Evolutionary conservation across 169 alveolate species (phyloP).

Genomic region (Miamiensis avidus): DNA sequence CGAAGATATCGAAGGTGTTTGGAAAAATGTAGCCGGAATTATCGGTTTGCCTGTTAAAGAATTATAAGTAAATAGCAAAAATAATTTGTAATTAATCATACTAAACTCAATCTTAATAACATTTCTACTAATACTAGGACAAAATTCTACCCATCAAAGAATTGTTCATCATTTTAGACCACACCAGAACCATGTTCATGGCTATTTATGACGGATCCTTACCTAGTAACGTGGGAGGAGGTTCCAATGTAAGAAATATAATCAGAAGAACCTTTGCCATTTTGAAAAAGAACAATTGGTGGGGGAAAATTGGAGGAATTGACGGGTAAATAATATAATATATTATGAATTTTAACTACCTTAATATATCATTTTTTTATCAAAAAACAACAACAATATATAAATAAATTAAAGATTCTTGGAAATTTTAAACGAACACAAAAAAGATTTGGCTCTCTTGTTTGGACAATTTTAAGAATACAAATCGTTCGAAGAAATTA

Average conservation of each 20-base stretch:
- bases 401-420: slow-evolving; percentile 52
- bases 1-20: slow-evolving; percentile 81
- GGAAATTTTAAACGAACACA: slow-evolving; percentile 74
- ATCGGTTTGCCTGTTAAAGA: slow-evolving; percentile 70
- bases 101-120: neutral
- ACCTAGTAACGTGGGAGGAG: slow-evolving; percentile 89
- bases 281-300: slow-evolving; percentile 80
- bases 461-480: slow-evolving; percentile 81
- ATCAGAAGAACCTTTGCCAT: slow-evolving; percentile 83
- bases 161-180: slow-evolving; percentile 81
- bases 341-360: neutral
- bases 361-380: neutral
- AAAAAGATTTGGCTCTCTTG: slow-evolving; percentile 70
- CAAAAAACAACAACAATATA: neutral
- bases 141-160: slow-evolving; percentile 80
- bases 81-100: neutral
- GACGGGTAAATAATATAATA: slow-evolving; percentile 28
- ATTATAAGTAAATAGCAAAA: slow-evolving; percentile 53
- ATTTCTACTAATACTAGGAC: neutral
- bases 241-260: slow-evolving; percentile 85
- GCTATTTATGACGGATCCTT: slow-evolving; percentile 83
- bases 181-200: slow-evolving; percentile 82
- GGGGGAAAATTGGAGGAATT: slow-evolving; percentile 62
- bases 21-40: slow-evolving; percentile 70
- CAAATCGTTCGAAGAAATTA: slow-evolving; percentile 75